A percentile compares a stretch with the other conserved stretches of the same genome.
Conservation (phyloP, 1,284 basidiomycete species). For the Leccinum angustisporum region DNA sequence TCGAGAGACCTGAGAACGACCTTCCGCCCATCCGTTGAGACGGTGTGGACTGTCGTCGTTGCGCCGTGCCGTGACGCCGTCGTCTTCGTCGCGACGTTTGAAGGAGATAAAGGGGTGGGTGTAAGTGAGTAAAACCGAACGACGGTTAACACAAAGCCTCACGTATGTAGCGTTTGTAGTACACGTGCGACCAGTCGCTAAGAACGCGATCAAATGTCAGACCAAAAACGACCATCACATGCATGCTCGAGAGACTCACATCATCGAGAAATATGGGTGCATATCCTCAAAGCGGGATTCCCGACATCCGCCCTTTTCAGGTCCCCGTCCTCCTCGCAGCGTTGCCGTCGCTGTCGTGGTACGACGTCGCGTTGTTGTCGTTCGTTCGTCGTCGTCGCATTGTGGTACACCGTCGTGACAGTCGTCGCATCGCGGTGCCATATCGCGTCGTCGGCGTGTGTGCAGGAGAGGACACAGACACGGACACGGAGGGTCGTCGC, state of each 20-base stretch:
- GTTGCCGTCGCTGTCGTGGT: too few relatives aligned
- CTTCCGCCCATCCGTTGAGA: constrained; percentile 43
- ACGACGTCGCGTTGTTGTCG: too few relatives aligned
- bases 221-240: constrained; percentile 12
- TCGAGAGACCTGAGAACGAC: constrained; percentile 60
- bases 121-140: constrained; percentile 15
- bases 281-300: constrained; percentile 87
- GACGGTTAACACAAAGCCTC: constrained; percentile 31
- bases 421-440: too few relatives aligned
- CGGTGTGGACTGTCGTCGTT: constrained; percentile 44
- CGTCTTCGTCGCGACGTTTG: too few relatives aligned
- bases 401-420: too few relatives aligned
- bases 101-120: constrained; percentile 9
- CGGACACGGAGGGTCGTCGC: too few relatives aligned
- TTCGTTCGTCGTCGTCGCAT: too few relatives aligned
- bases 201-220: constrained; percentile 13
- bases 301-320: constrained; percentile 27
- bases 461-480: too few relatives aligned
- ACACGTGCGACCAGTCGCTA: constrained; percentile 85
- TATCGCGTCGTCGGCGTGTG: too few relatives aligned
- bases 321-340: too few relatives aligned
- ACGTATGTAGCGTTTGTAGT: constrained; percentile 93
- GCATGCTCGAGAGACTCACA: constrained; percentile 53
- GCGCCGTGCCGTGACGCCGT: too few relatives aligned
- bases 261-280: constrained; percentile 97